phyloP scores from a whole-genome alignment of 371 early-diverging fungal species.

The Apophysomyces ossiformis region DNA sequence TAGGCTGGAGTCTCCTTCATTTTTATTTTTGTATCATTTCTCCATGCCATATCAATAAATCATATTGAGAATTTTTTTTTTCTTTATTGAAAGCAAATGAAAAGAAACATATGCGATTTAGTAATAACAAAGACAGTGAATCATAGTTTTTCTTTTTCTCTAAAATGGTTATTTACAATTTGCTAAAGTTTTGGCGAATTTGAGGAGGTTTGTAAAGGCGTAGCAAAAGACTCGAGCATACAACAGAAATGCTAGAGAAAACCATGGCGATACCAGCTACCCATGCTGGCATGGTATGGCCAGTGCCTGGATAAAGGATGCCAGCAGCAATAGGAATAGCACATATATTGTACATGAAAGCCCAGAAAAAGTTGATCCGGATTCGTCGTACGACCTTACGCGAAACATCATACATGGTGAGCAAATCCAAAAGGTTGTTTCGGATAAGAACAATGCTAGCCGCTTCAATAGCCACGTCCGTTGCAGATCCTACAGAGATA shows the following conservation, averaged over 20 bases:
- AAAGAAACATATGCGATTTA: background rate
- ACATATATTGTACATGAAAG: slow-evolving; percentile 76
- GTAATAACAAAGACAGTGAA: background rate
- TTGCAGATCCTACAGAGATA: slow-evolving; percentile 77
- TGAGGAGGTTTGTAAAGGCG: slow-evolving; percentile 55
- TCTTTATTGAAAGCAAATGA: no score
- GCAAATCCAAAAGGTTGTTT: slow-evolving; percentile 70
- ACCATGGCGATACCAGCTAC: slow-evolving; percentile 88
- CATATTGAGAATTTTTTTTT: no score
- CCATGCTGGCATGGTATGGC: slow-evolving; percentile 65
- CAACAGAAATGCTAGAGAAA: slow-evolving; percentile 76
- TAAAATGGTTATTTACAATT: background rate
- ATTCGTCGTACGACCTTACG: slow-evolving; percentile 70
- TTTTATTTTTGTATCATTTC: slow-evolving; percentile 6
- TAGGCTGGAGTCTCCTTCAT: background rate
- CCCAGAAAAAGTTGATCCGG: slow-evolving; percentile 81
- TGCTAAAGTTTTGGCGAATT: background rate
- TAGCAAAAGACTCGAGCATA: slow-evolving; percentile 70
- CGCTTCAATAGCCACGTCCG: slow-evolving; percentile 83
- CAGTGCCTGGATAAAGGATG: slow-evolving; percentile 62
- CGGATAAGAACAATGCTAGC: slow-evolving; percentile 77
- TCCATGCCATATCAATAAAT: slow-evolving; percentile 7
- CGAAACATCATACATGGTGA: slow-evolving; percentile 69
- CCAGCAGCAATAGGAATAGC: slow-evolving; percentile 88
- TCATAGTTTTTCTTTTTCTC: background rate